Evolutionary conservation across 1,139 yeast genomes (phyloP), one percentile per base, ranked within the genome.

Genomic region (Arxiozyma bovina): DNA sequence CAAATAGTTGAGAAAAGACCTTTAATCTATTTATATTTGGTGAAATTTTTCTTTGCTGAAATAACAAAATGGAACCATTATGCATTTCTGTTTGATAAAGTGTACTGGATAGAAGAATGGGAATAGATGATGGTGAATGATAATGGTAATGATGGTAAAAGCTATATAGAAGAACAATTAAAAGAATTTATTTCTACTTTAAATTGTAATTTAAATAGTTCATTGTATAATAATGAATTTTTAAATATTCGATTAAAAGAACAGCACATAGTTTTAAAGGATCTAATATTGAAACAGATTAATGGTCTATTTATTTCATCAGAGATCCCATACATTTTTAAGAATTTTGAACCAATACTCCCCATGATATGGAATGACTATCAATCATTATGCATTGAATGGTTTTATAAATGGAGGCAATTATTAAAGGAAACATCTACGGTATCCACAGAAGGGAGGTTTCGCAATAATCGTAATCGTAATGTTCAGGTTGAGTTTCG

Each of bases 381-480:
- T 20, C 47, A 50, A 21, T 6, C 21, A 11, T 23, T 38, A 12
- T 27, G 48, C 18, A 45, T 47, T 8, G 18, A 42, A 18, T 51
- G 50, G 50, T 51, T 51, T 34, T 23, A 22, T 15, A 22, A 38
- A 23, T 51, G 53, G 53, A 51, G n/a, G 38, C n/a, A 11, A 15
- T 6, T 18, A 8, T 25, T 51, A 23, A 42, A 42, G 41, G 46
- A 49, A 8, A 34, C 40, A 34, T 30, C 27, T 15, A 45, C 18
- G 11, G 20, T 9, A 20, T 20, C 12, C 3, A 25, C 17, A 3
- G 12, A 34, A 34, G 40, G 40, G 12, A 34, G 6, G 40, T 12
- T 3, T 34, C 40, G 4, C 40, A 34, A 34, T 34, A 11, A 49
- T 20, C 25, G 23, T 17, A 25, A 27, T 3, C 18, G 20, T 15